phyloP scores from a whole-genome alignment of 1,284 basidiomycete species.

The Neotropicomus parvogracilis region DNA sequence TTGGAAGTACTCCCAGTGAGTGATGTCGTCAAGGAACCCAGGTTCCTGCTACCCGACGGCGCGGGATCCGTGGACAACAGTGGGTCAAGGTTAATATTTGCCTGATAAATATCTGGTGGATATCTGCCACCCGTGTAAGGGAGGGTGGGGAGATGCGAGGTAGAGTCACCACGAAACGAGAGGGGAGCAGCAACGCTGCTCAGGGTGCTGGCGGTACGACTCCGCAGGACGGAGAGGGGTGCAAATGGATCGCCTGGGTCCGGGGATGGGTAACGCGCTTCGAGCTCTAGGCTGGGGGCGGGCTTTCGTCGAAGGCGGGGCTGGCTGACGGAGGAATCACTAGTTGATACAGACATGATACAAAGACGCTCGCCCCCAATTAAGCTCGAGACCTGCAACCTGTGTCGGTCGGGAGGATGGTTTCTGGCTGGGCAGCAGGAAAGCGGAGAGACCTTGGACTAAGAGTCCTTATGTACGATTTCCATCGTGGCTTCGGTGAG shows the following conservation, averaged over 20 bases:
- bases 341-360: constrained; percentile 30
- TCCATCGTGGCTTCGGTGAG: constrained; percentile 37
- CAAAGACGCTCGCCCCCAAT: constrained; percentile 18
- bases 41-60: constrained; percentile 3
- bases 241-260: constrained; percentile 35
- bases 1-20: constrained; percentile 25
- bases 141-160: constrained; percentile 30
- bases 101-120: constrained; percentile 33
- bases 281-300: constrained; percentile 33
- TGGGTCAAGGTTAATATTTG: constrained; percentile 20
- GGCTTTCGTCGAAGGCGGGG: constrained; percentile 33
- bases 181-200: constrained; percentile 30
- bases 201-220: constrained; percentile 33
- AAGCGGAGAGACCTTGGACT: too few relatives aligned
- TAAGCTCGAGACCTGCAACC: constrained; percentile 16
- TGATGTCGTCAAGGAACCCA: constrained; percentile 19
- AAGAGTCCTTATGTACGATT: constrained; percentile 31
- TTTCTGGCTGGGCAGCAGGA: too few relatives aligned
- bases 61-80: constrained; percentile 14
- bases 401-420: too few relatives aligned
- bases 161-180: constrained; percentile 32
- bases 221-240: constrained; percentile 32
- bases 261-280: constrained; percentile 30
- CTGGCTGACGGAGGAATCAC: constrained; percentile 24
- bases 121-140: constrained; percentile 33